These are phyloP conservation scores for Mesembryanthemum crystallinum DNA, from an alignment of 148 eudicot species.

Conservation along the genomic window DNA sequence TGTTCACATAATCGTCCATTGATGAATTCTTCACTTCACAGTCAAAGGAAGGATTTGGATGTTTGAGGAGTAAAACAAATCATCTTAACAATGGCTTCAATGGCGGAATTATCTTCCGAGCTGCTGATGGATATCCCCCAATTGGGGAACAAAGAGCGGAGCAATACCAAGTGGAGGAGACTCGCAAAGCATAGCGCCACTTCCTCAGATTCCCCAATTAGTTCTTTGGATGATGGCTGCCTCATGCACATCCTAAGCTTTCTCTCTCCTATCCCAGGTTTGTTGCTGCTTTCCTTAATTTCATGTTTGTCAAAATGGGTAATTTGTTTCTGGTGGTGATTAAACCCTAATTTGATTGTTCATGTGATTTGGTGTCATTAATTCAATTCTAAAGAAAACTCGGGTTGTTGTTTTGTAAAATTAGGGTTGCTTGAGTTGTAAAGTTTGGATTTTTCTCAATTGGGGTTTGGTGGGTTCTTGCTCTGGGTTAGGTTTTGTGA, in stretches of 20 bases:
- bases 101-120: constrained; percentile 10
- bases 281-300: background rate
- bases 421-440: background rate
- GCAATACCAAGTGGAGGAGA: constrained; percentile 42
- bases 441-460: constrained; percentile 1
- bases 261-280: constrained; percentile 94
- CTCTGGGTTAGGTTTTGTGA: background rate
- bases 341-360: background rate
- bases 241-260: constrained; percentile 96
- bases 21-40: no score
- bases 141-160: constrained; percentile 25
- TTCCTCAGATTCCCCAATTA: constrained; percentile 33
- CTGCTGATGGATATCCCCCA: background rate
- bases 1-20: no score
- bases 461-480: background rate
- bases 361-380: background rate
- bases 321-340: no score
- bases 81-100: background rate
- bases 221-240: constrained; percentile 85
- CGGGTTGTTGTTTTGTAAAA: constrained; percentile 1
- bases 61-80: no score
- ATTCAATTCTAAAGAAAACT: constrained; percentile 4
- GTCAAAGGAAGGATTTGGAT: no score
- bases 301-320: background rate
- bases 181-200: constrained; percentile 24